These are phyloP conservation scores for Fusarium clavum DNA, from an alignment of 2,329 filamentous ascomycete species.

Conservation along the genomic window DNA sequence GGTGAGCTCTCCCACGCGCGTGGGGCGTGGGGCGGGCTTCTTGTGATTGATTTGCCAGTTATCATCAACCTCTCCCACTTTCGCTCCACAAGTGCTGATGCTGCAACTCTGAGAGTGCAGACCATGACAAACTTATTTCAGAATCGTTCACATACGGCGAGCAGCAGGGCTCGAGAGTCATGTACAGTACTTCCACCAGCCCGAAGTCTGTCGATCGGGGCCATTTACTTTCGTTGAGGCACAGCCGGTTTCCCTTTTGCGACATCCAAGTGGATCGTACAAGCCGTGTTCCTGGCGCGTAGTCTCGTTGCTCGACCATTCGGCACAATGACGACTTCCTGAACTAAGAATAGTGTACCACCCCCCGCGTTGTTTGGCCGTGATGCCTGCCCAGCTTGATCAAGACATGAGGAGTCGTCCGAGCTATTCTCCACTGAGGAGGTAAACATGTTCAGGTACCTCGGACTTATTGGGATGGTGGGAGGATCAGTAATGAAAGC, in stretches of 20 bases:
- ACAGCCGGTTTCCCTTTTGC: constrained; percentile 16
- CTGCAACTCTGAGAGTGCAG: constrained; percentile 37
- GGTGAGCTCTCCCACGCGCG: constrained; percentile 45
- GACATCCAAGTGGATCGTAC: constrained; percentile 31
- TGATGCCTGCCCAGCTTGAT: constrained; percentile 25
- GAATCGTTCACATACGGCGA: constrained; percentile 40
- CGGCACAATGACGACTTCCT: constrained; percentile 41
- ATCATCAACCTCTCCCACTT: constrained; percentile 43
- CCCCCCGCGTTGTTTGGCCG: constrained; percentile 42
- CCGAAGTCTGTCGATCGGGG: constrained; percentile 29
- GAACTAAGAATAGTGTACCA: constrained; percentile 44
- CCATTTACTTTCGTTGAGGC: constrained; percentile 23
- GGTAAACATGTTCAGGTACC: constrained; percentile 42
- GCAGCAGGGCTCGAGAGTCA: constrained; percentile 21
- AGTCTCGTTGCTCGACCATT: constrained; percentile 28
- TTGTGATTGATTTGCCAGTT: constrained; percentile 45
- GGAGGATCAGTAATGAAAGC: constrained; percentile 30
- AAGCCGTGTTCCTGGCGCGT: constrained; percentile 36
- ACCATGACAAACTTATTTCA: constrained; percentile 48
- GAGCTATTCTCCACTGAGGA: constrained; percentile 46
- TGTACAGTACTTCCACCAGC: constrained; percentile 24
- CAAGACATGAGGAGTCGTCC: constrained; percentile 35
- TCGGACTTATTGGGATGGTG: constrained; percentile 25
- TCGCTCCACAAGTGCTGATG: constrained; percentile 48
- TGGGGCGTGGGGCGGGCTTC: constrained; percentile 46